phyloP scores from a whole-genome alignment of 148 eudicot species.

The Suaeda aralocaspica region DNA sequence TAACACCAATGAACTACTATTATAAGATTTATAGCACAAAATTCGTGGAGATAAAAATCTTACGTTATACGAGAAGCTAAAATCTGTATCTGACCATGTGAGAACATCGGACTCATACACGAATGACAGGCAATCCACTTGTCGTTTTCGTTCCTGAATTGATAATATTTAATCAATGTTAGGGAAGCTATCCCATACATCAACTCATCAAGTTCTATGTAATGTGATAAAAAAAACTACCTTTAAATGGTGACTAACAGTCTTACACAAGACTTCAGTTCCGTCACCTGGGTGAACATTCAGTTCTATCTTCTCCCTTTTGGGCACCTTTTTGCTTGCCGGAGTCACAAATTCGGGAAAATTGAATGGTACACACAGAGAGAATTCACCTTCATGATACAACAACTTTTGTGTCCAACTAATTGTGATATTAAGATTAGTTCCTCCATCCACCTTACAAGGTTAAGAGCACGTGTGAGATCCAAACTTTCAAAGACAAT shows the following conservation, averaged over 20 bases:
- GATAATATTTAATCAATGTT: background rate
- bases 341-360: conserved; percentile 91
- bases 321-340: conserved; percentile 79
- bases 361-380: conserved; percentile 62
- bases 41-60: conserved; percentile 27
- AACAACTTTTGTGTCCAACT: conserved; percentile 73
- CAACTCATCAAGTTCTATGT: background rate
- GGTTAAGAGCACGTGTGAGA: conserved; percentile 10
- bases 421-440: conserved; percentile 62
- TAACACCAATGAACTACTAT: background rate
- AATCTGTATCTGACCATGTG: conserved; percentile 69
- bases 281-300: conserved; percentile 58
- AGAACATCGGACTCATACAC: conserved; percentile 81
- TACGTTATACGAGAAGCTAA: conserved; percentile 68
- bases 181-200: background rate
- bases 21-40: background rate
- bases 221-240: conserved; percentile 29
- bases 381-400: conserved; percentile 56
- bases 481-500: conserved; percentile 2
- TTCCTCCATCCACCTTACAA: conserved; percentile 82
- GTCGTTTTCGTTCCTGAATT: conserved; percentile 60
- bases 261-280: conserved; percentile 58
- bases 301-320: conserved; percentile 75
- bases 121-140: conserved; percentile 62
- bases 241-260: conserved; percentile 82